A percentile compares a stretch with the other conserved stretches of the same genome.
Evolutionary conservation across 2,329 filamentous ascomycete genomes (phyloP).

Genomic region (Ampelomyces quisqualis): DNA sequence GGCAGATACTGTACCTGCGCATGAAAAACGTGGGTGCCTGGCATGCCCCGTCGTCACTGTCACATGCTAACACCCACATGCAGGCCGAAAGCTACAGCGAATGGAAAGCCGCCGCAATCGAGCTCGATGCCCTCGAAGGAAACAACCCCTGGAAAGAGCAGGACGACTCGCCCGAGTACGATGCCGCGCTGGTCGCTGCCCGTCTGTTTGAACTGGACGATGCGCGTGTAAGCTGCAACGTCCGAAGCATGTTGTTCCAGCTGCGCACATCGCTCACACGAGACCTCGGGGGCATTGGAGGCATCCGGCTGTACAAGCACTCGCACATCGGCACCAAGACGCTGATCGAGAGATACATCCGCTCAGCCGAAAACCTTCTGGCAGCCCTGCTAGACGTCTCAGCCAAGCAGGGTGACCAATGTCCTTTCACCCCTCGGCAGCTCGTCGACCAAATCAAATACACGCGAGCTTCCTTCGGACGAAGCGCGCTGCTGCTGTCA

Average conservation of each 20-base stretch:
- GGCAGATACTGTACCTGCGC: slow-evolving; percentile 62
- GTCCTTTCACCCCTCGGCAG: slow-evolving; percentile 59
- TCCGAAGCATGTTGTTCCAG: slow-evolving; percentile 74
- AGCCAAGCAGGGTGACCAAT: slow-evolving; percentile 50
- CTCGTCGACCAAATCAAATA: slow-evolving; percentile 69
- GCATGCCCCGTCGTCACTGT: slow-evolving; percentile 18
- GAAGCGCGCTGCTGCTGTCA: slow-evolving; percentile 78
- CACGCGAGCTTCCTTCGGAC: slow-evolving; percentile 78
- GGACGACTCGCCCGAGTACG: slow-evolving; percentile 67
- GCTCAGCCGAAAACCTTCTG: slow-evolving; percentile 74
- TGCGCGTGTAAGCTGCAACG: slow-evolving; percentile 70
- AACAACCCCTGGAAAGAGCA: slow-evolving; percentile 80
- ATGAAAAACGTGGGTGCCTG: slow-evolving; percentile 62
- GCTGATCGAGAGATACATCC: slow-evolving; percentile 83
- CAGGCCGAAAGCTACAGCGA: slow-evolving; percentile 68
- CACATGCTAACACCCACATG: slow-evolving; percentile 28
- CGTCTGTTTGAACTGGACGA: slow-evolving; percentile 74
- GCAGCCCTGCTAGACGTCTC: slow-evolving; percentile 66
- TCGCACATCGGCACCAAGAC: slow-evolving; percentile 83
- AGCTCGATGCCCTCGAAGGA: slow-evolving; percentile 76
- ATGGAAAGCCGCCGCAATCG: slow-evolving; percentile 73
- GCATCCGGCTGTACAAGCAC: slow-evolving; percentile 77
- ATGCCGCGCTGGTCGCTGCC: slow-evolving; percentile 66
- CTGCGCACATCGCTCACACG: slow-evolving; percentile 78
- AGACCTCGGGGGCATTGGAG: slow-evolving; percentile 82